Evolutionary conservation across 371 early-diverging fungal genomes (phyloP), one percentile per base, ranked within the genome.

Genomic region (Syncephalastrum sp.): DNA sequence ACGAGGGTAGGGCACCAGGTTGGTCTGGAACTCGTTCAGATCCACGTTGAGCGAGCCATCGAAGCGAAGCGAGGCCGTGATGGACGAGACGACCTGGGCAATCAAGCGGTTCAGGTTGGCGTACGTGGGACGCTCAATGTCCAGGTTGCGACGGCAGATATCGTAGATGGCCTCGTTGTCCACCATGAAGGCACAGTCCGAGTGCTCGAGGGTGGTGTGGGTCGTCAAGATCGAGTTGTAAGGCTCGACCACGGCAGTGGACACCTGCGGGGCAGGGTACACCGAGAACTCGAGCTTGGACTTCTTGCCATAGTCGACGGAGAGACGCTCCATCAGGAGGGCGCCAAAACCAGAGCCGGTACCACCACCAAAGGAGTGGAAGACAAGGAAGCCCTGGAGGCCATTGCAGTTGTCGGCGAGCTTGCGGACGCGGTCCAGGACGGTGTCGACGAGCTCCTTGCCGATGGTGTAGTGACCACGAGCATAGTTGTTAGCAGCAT

Each of bases 401-500:
- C 97, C 96, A 44, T 91, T 91, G 77, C 99, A 99, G 88, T 93
- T 95, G 82, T 98, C 99, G 45, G 96, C 93, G 54, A 98, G 85
- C 85, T 93, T 96, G 74, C 98, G 90, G 77, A 99, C 92, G 70
- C 96, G 93, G 75, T 99, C 99, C 60, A 98, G 84, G 53, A 95
- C 96, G 53, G 84, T 79, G 82, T 99, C 99, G 58, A 99, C 91
- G 53, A 98, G 90, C 77, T 97, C 98, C 86, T 98, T 98, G 63
- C 99, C 99, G 63, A 97, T 91, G 56, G 99, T 99, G 87, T 99
- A 99, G 85, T 99, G 98, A 73, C 99, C 99, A 88, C 98, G 92
- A 50, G 99, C 99, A 76, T 98, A 99, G 91, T 99, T 99, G 89
- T 99, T 99, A 68, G 98, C 99, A 33, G 99, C 99, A 80, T 98